Evolutionary conservation across 305 asterid genomes (phyloP).

Genomic region (Fraxinus xanthoxyloides): DNA sequence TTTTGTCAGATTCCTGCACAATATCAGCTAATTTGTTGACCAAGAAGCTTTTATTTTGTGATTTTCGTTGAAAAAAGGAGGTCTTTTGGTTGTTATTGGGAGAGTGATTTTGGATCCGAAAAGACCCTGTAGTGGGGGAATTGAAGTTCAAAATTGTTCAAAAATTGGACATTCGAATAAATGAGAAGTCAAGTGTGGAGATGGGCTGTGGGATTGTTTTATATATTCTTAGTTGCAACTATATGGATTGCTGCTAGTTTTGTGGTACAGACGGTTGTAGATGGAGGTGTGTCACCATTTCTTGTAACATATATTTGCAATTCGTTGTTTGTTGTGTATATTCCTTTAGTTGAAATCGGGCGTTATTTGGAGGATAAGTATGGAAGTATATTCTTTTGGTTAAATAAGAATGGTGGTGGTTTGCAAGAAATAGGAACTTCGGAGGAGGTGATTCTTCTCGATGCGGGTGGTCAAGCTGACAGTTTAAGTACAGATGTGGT

Average conservation of each 20-base stretch:
- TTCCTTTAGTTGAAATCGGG: conserved; percentile 76
- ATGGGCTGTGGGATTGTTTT: conserved; percentile 74
- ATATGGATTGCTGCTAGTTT: conserved; percentile 97
- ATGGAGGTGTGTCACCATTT: conserved; percentile 84
- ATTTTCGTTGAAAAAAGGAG: conserved; percentile 10
- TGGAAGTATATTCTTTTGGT: conserved; percentile 60
- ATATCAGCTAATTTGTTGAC: background rate
- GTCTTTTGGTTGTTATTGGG: conserved; percentile 7
- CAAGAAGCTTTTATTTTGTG: conserved; percentile 17
- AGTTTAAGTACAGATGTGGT: conserved; percentile 22
- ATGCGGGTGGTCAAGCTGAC: conserved; percentile 13
- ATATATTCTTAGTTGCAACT: conserved; percentile 72
- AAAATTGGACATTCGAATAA: conserved; percentile 20
- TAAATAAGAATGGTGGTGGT: conserved; percentile 23
- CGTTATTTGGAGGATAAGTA: conserved; percentile 64
- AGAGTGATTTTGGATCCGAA: background rate
- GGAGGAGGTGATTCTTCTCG: conserved; percentile 65
- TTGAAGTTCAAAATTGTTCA: conserved; percentile 4
- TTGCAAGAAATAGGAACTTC: conserved; percentile 38
- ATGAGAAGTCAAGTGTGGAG: conserved; percentile 64
- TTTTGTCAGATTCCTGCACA: conserved; percentile 26
- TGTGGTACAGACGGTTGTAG: conserved; percentile 88
- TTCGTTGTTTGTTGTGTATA: conserved; percentile 72
- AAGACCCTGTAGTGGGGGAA: background rate
- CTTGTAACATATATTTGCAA: conserved; percentile 83